Base-by-base conservation (phyloP, 371 early-diverging fungal genomes). In the Syncephalastrum contaminatum region DNA sequence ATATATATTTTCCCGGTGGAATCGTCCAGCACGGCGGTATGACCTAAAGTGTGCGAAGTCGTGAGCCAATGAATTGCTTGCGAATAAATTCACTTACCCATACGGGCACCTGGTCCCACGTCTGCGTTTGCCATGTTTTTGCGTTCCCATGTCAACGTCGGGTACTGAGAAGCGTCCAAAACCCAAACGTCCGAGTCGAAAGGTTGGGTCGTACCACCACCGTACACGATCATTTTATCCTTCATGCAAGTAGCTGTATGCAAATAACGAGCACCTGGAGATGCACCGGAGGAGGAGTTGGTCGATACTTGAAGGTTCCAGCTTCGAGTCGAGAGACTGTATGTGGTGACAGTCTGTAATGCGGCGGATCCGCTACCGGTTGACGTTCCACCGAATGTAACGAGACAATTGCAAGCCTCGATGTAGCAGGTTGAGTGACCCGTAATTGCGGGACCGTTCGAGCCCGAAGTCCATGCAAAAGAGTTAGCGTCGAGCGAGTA, bases 311-410 rank as follows among this genome's bases (percentile, higher is more conserved):
- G 73, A 0, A 74, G 56, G 53, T 70, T 69, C 78, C 78, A 77
- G 4, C 56, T 56, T 36, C 53, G 56, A 18, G 25, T 59, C n/a
- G 44, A 56, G 2, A 73, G 43, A 48, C 68, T 62, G 43, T 72
- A 73, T 7, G 68, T 58, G 45, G 58, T 62, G 22, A 77, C 60
- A 55, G 39, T 25, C 42, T 55, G 43, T 14, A 27, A 15, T 27
- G 69, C 73, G 46, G 68, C 73, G n/a, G 44, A 55, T 7, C 70
- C 64, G 51, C 54, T 73, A 22, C 79, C 79, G 3, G 75, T 78
- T 1, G 66, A 49, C 15, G 73, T 71, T 24, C 79, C 79, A 54
- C 79, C 79, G 69, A 78, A 78, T 15, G 73, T 73, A 30, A 78
- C 61, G 8, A 78, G 56, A 27, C 73, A 75, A 19, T 78, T 67